Conservation (phyloP, 2,329 filamentous ascomycete genomes). For the Arthrobotrys conoides region DNA sequence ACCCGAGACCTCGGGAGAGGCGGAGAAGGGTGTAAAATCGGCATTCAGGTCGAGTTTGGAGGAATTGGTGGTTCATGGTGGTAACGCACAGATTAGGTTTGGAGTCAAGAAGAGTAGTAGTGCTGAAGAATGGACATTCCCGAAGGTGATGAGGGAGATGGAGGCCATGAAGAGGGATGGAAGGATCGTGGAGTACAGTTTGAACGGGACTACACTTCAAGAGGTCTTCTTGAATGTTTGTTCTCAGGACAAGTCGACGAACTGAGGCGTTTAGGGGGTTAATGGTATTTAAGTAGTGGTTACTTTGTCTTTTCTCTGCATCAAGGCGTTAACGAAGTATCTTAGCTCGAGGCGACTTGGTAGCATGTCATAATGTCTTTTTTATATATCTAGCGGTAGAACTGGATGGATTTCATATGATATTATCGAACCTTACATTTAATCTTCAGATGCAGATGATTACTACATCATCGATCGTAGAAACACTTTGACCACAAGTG, state of each 20-base stretch:
- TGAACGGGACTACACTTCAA: constrained; percentile 57
- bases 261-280: background rate
- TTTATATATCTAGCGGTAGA: background rate
- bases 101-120: constrained; percentile 42
- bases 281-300: background rate
- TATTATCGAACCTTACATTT: background rate
- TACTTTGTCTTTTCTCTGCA: background rate
- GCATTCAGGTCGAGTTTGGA: constrained; percentile 24
- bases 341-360: background rate
- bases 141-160: constrained; percentile 51
- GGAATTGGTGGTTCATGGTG: constrained; percentile 38
- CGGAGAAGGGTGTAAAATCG: constrained; percentile 19
- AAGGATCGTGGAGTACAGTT: constrained; percentile 49
- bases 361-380: too few relatives aligned
- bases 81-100: constrained; percentile 50
- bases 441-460: background rate
- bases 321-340: background rate
- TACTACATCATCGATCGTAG: too few relatives aligned
- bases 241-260: constrained; percentile 38
- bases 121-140: constrained; percentile 27
- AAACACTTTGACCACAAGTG: too few relatives aligned
- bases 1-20: background rate
- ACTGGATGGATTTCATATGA: background rate
- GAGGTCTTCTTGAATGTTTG: constrained; percentile 60
- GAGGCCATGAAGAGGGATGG: constrained; percentile 53